Percentiles rank a stretch among this genome's conserved stretches.
Conservation (phyloP, 139 green algal species). For the Closterium sp. region DNA sequence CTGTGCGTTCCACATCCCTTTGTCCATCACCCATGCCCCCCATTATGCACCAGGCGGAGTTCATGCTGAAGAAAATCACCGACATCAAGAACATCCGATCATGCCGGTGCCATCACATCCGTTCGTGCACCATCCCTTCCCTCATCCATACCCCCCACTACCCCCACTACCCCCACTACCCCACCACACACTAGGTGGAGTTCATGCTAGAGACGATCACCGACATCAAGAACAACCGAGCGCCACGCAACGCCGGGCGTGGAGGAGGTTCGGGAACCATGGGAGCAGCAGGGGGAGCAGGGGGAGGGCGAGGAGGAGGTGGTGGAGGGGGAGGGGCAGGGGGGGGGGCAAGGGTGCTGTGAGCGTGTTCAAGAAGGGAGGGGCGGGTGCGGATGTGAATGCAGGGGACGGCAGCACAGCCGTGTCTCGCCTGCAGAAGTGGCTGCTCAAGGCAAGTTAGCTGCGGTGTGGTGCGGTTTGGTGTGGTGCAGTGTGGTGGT, state of each 20-base stretch:
- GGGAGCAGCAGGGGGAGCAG: not conserved
- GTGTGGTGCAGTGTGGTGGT: too few relatives aligned
- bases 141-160: not conserved
- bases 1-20: too few relatives aligned
- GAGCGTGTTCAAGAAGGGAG: not conserved
- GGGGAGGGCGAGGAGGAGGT: not conserved
- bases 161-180: too few relatives aligned
- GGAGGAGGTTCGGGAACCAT: not conserved
- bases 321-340: not conserved
- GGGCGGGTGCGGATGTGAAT: not conserved
- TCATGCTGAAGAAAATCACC: constrained; percentile 53
- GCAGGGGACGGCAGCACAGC: not conserved
- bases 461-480: not conserved
- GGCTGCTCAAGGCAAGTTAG: constrained; percentile 29
- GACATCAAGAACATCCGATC: constrained; percentile 58
- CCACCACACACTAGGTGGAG: too few relatives aligned
- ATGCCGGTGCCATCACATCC: not conserved
- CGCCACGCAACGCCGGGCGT: too few relatives aligned
- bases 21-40: too few relatives aligned
- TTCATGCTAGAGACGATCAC: too few relatives aligned
- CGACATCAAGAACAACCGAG: too few relatives aligned
- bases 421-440: constrained; percentile 44
- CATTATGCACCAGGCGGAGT: constrained; percentile 46
- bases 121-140: too few relatives aligned
- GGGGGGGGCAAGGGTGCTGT: not conserved